phyloP scores from a whole-genome alignment of 345 rosid species.

The Salix arbutifolia region DNA sequence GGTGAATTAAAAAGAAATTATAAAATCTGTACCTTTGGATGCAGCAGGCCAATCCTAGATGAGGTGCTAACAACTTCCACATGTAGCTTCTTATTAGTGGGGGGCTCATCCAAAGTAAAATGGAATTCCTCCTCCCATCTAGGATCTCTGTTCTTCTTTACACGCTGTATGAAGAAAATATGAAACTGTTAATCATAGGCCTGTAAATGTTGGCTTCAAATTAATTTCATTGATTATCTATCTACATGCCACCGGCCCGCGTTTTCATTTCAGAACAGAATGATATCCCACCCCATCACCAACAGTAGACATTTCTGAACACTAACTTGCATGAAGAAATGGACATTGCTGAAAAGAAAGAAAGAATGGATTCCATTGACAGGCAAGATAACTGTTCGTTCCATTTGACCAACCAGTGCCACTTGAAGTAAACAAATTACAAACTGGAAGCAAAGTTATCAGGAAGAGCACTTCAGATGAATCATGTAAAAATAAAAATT shows the following conservation, averaged over 20 bases:
- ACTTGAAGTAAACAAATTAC: neutral
- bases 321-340: neutral
- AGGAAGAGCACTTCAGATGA: neutral
- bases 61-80: conserved; percentile 80
- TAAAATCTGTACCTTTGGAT: conserved; percentile 62
- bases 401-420: neutral
- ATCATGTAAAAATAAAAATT: neutral
- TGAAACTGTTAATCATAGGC: neutral
- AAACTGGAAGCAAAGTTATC: neutral
- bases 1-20: neutral
- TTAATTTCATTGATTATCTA: too few species aligned
- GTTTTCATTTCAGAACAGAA: too few species aligned
- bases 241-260: too few species aligned
- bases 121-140: conserved; percentile 90
- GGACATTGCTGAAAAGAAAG: neutral
- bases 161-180: conserved; percentile 34
- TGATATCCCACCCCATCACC: neutral
- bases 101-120: conserved; percentile 76
- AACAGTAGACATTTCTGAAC: neutral
- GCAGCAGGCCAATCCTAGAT: conserved; percentile 74
- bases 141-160: conserved; percentile 92
- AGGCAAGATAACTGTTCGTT: neutral
- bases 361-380: neutral
- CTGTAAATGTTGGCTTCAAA: neutral
- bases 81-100: conserved; percentile 61